Percentiles rank a stretch among this genome's conserved stretches.
Conservation (phyloP, 352 stramenopile species). For the Phytophthora pisi region DNA sequence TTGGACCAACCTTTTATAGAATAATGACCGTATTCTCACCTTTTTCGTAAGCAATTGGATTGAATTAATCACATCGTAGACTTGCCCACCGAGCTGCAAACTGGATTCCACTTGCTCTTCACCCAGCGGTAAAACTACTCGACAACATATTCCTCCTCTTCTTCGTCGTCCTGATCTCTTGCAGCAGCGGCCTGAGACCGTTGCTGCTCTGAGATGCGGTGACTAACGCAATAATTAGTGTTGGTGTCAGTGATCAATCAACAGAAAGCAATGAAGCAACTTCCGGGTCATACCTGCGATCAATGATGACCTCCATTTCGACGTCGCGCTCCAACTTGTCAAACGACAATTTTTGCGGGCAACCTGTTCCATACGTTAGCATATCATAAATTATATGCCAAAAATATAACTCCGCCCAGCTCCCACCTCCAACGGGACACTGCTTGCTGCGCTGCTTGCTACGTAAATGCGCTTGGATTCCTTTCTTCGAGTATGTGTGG, state of each 20-base stretch:
- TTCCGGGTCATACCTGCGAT: conserved; percentile 40
- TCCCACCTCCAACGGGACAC: conserved; percentile 74
- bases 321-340: conserved; percentile 79
- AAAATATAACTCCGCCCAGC: not conserved
- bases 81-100: not conserved
- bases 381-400: not conserved
- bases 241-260: not conserved
- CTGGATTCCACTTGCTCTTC: not conserved
- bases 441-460: conserved; percentile 59
- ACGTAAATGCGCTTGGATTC: conserved; percentile 67
- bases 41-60: too few species aligned
- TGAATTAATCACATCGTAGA: too few species aligned
- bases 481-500: conserved; percentile 84
- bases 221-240: conserved; percentile 27
- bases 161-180: conserved; percentile 47
- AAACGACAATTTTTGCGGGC: conserved; percentile 62
- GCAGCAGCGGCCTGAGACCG: conserved; percentile 33
- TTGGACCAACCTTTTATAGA: too few species aligned
- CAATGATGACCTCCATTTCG: conserved; percentile 87
- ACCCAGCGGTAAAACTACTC: conserved; percentile 43
- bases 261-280: not conserved
- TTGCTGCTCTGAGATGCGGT: conserved; percentile 46
- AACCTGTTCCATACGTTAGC: conserved; percentile 47
- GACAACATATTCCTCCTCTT: conserved; percentile 78
- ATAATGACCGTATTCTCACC: too few species aligned